Evolutionary conservation across 345 rosid species (phyloP).

Genomic region (Trapa incisa): DNA sequence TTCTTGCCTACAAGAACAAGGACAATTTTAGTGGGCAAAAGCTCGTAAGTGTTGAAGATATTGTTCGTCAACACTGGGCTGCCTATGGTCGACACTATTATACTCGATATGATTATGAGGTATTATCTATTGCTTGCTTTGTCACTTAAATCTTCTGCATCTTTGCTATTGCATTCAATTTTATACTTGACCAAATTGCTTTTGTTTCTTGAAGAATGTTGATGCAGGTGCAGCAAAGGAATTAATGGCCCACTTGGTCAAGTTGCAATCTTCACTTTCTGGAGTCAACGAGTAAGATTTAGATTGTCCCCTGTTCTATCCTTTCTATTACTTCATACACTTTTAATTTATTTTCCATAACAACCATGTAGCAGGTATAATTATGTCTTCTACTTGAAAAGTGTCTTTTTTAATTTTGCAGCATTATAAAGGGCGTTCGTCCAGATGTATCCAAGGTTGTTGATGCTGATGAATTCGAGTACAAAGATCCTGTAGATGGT

Average conservation of each 20-base stretch:
- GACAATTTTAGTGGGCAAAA: slow-evolving; percentile 48
- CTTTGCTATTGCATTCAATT: neutral
- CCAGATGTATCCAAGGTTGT: slow-evolving; percentile 66
- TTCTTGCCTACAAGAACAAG: slow-evolving; percentile 78
- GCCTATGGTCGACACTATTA: slow-evolving; percentile 91
- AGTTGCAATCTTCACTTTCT: slow-evolving; percentile 58
- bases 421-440: slow-evolving; percentile 53
- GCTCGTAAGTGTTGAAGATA: slow-evolving; percentile 86
- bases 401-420: slow-evolving; percentile 13
- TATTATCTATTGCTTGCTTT: slow-evolving; percentile 11
- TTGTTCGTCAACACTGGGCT: slow-evolving; percentile 85
- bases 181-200: neutral
- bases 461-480: slow-evolving; percentile 87
- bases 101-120: slow-evolving; percentile 98
- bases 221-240: slow-evolving; percentile 89
- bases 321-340: neutral
- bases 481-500: slow-evolving; percentile 95
- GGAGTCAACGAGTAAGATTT: slow-evolving; percentile 65
- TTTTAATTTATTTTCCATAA: neutral
- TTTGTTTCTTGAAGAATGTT: slow-evolving; percentile 59
- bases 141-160: neutral
- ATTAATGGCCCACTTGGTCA: slow-evolving; percentile 75
- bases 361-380: neutral
- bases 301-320: neutral
- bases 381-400: neutral